These are phyloP conservation scores for Phaseolus lunatus DNA, from an alignment of 306 rosid genomes.

Conservation along the genomic window DNA sequence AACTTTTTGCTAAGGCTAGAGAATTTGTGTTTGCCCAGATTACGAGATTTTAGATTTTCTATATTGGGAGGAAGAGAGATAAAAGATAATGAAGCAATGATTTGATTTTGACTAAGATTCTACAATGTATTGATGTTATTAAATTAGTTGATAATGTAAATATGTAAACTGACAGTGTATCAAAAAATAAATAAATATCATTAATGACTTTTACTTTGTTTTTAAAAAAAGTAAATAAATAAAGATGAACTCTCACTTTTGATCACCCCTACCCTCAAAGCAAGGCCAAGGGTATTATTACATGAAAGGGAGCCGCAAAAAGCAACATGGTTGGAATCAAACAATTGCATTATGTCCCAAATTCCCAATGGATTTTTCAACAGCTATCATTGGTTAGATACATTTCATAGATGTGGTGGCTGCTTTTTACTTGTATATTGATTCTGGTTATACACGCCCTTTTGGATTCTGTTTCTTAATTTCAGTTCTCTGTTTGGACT, in stretches of 20 bases:
- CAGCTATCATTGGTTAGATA: conserved; percentile 19
- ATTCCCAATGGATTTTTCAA: conserved; percentile 33
- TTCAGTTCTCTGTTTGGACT: conserved; percentile 18
- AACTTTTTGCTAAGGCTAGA: conserved; percentile 31
- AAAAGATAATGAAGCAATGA: neutral
- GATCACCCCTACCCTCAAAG: conserved; percentile 13
- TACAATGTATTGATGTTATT: neutral
- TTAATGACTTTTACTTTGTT: neutral
- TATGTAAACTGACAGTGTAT: neutral
- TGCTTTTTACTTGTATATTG: conserved; percentile 16
- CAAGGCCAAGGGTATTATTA: neutral
- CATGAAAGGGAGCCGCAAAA: neutral
- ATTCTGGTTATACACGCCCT: neutral
- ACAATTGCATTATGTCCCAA: neutral
- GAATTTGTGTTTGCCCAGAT: neutral
- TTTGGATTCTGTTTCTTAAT: conserved; percentile 18
- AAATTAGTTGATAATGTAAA: neutral
- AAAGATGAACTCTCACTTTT: neutral
- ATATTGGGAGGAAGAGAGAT: neutral
- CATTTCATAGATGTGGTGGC: conserved; percentile 23
- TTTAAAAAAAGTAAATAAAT: conserved; percentile 8
- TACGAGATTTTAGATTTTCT: neutral
- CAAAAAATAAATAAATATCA: neutral
- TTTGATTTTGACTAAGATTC: neutral
- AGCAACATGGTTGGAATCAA: conserved; percentile 8